These are phyloP conservation scores for Orbilia javanica DNA, from an alignment of 2,329 filamentous ascomycete genomes.

Conservation along the genomic window DNA sequence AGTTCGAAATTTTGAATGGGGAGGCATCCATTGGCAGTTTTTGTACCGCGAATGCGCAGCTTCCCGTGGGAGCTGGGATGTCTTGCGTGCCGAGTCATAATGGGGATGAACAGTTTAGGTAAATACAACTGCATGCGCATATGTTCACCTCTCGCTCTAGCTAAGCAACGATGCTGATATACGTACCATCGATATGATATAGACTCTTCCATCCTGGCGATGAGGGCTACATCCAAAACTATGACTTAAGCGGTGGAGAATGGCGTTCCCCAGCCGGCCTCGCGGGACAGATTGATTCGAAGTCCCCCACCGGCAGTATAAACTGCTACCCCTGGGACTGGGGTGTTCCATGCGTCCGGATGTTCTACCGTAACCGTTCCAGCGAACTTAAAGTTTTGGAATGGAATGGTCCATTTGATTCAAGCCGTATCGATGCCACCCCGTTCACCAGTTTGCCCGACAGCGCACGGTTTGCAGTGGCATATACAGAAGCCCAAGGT, in stretches of 20 bases:
- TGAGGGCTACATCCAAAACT: neutral
- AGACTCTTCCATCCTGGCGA: conserved; percentile 1
- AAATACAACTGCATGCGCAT: no score
- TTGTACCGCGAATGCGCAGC: neutral
- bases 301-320: neutral
- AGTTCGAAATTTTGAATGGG: conserved; percentile 5
- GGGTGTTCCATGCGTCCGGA: neutral
- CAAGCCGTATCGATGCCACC: neutral
- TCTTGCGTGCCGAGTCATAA: neutral
- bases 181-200: neutral
- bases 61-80: neutral
- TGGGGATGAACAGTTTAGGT: neutral
- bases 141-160: neutral
- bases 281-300: neutral
- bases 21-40: conserved; percentile 3
- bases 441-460: neutral
- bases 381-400: neutral
- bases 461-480: neutral
- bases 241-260: neutral
- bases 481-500: neutral
- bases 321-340: conserved; percentile 2
- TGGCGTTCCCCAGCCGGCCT: neutral
- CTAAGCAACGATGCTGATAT: neutral
- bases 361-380: neutral
- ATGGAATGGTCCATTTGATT: neutral